A percentile compares a stretch with the other conserved stretches of the same genome.
Evolutionary conservation across 1,284 basidiomycete genomes (phyloP).

Genomic region (Uromyces viciae-fabae): DNA sequence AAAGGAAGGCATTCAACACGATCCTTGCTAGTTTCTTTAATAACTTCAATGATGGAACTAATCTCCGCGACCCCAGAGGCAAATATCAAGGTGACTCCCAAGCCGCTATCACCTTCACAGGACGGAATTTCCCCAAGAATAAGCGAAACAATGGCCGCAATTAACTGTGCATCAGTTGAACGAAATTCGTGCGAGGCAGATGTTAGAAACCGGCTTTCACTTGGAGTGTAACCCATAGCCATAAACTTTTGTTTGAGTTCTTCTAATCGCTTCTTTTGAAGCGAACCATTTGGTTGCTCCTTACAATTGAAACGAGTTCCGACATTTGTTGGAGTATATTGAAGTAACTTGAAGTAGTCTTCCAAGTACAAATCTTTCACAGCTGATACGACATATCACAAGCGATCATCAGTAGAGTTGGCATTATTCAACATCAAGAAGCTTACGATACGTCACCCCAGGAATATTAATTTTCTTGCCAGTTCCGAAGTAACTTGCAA

Average conservation of each 20-base stretch:
- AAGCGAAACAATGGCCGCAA: conserved; percentile 51
- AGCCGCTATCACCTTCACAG: conserved; percentile 62
- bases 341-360: conserved; percentile 35
- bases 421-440: neutral
- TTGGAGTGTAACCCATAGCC: conserved; percentile 28
- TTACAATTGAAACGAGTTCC: conserved; percentile 60
- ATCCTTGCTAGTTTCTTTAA: conserved; percentile 58
- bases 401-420: neutral
- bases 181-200: conserved; percentile 20
- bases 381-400: conserved; percentile 43
- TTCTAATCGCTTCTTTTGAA: conserved; percentile 1
- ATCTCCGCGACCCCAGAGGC: conserved; percentile 61
- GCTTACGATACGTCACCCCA: conserved; percentile 58
- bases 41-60: conserved; percentile 67
- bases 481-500: conserved; percentile 72
- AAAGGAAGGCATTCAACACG: conserved; percentile 70
- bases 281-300: conserved; percentile 70
- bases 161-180: conserved; percentile 41
- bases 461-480: conserved; percentile 80
- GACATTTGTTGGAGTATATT: neutral
- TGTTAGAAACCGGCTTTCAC: conserved; percentile 14
- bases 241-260: conserved; percentile 2
- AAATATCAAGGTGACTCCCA: conserved; percentile 71
- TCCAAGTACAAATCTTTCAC: conserved; percentile 54
- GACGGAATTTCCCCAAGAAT: conserved; percentile 62